These are phyloP conservation scores for Coniochaeta hoffmannii DNA, from an alignment of 2,329 filamentous ascomycete species.

Conservation along the genomic window DNA sequence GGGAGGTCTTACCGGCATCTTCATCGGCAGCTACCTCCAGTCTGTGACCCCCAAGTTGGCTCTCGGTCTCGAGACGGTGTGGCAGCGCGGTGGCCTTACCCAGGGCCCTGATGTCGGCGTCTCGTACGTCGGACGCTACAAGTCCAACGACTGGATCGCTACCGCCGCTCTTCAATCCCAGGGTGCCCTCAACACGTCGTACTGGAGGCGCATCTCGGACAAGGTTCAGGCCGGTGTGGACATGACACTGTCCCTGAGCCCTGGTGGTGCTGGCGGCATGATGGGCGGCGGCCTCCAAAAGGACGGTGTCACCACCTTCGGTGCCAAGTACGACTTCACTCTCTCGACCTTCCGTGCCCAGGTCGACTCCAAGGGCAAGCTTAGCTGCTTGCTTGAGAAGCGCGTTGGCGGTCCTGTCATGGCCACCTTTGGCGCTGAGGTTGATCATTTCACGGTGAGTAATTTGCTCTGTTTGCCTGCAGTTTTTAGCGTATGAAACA, in stretches of 20 bases:
- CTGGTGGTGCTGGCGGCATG: slow-evolving; percentile 51
- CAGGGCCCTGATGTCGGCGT: slow-evolving; percentile 85
- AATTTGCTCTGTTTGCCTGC: background rate
- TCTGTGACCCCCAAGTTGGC: slow-evolving; percentile 81
- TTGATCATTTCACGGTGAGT: slow-evolving; percentile 91
- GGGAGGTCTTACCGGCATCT: slow-evolving; percentile 88
- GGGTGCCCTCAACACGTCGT: slow-evolving; percentile 81
- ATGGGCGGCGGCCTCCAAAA: slow-evolving; percentile 73
- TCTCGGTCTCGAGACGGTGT: slow-evolving; percentile 85
- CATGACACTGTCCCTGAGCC: slow-evolving; percentile 77
- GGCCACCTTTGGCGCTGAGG: slow-evolving; percentile 91
- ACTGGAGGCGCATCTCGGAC: slow-evolving; percentile 88
- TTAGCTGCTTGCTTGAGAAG: slow-evolving; percentile 91
- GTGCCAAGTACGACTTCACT: slow-evolving; percentile 97
- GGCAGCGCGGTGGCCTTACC: slow-evolving; percentile 78
- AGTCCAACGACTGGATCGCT: slow-evolving; percentile 84
- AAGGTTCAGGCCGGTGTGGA: slow-evolving; percentile 96
- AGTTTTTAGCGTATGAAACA: background rate
- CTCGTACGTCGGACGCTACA: slow-evolving; percentile 89
- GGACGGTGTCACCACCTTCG: slow-evolving; percentile 85
- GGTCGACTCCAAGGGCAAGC: slow-evolving; percentile 89
- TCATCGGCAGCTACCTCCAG: slow-evolving; percentile 93
- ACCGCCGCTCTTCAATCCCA: slow-evolving; percentile 84
- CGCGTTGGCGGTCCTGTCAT: slow-evolving; percentile 86
- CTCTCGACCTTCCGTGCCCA: slow-evolving; percentile 94